phyloP scores from a whole-genome alignment of 805 yeast genomes.

The Yarrowia sp. region DNA sequence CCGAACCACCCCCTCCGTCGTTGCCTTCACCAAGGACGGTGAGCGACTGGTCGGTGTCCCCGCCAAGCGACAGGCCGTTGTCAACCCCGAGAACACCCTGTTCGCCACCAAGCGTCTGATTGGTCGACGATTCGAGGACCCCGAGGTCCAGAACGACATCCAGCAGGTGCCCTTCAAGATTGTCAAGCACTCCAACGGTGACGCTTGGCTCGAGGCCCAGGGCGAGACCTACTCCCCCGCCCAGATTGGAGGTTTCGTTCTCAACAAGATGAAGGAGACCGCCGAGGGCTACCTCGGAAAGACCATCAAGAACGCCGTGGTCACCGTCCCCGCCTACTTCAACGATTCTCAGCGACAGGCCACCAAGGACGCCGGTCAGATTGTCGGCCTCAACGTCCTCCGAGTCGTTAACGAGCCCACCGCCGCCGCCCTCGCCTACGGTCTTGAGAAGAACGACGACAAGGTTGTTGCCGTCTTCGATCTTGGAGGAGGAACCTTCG shows the following conservation, averaged over 20 bases:
- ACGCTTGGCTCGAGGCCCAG: conserved; percentile 92
- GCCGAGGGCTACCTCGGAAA: conserved; percentile 91
- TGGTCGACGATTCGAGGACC: conserved; percentile 87
- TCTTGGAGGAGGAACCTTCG: conserved; percentile 98
- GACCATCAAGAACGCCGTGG: conserved; percentile 83
- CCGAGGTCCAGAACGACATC: conserved; percentile 87
- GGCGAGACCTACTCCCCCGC: conserved; percentile 90
- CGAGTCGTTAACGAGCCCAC: conserved; percentile 91
- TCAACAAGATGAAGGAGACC: conserved; percentile 97
- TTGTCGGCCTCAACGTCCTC: conserved; percentile 87
- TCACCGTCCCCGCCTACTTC: conserved; percentile 86
- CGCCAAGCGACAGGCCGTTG: conserved; percentile 94
- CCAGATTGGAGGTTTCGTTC: conserved; percentile 89
- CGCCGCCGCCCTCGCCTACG: conserved; percentile 93
- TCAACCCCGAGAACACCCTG: conserved; percentile 89
- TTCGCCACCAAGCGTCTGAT: conserved; percentile 93
- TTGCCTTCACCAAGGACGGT: conserved; percentile 88
- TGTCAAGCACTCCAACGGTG: conserved; percentile 86
- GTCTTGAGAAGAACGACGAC: conserved; percentile 79
- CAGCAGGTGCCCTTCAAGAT: conserved; percentile 86
- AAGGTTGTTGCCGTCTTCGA: conserved; percentile 94
- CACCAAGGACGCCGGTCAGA: conserved; percentile 96
- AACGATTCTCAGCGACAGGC: conserved; percentile 92
- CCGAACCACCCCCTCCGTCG: conserved; percentile 88
- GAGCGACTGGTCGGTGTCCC: conserved; percentile 91